phyloP scores from a whole-genome alignment of 176 grass and related monocot species.

The Dactylis glomerata region DNA sequence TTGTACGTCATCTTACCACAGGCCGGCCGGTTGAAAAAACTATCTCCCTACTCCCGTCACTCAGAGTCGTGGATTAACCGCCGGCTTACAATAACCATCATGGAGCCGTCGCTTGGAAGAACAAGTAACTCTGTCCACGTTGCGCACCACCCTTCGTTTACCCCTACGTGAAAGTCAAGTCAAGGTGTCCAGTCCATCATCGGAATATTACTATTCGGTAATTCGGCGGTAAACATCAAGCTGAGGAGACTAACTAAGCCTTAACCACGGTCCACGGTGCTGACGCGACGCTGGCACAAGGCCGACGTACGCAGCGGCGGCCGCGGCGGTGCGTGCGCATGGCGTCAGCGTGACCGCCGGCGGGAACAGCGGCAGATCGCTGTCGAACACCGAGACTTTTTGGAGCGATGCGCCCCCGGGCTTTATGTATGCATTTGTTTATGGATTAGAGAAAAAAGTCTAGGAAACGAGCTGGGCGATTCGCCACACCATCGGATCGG shows the following conservation, averaged over 20 bases:
- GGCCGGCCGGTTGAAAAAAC: slow-evolving; percentile 4
- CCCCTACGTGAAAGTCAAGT: neutral
- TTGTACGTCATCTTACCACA: slow-evolving; percentile 26
- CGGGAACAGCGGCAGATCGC: neutral
- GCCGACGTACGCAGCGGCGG: slow-evolving; percentile 19
- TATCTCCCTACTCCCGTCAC: neutral
- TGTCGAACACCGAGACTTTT: neutral
- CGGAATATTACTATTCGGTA: neutral
- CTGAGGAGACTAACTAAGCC: neutral
- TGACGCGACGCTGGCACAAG: slow-evolving; percentile 55
- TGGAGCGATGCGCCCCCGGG: neutral
- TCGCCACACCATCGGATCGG: neutral
- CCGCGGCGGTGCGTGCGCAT: slow-evolving; percentile 20
- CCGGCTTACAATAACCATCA: neutral
- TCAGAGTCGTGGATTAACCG: neutral
- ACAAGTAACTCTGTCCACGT: neutral
- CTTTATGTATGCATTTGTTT: neutral
- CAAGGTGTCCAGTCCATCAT: neutral
- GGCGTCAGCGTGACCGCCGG: slow-evolving; percentile 49
- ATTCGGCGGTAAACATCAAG: too few relatives aligned
- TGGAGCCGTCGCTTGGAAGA: slow-evolving; percentile 38
- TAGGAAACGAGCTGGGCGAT: neutral
- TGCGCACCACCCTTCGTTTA: neutral
- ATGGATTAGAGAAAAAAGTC: neutral
- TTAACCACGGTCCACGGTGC: neutral